Evolutionary conservation across 352 stramenopile species (phyloP).

Genomic region (Thalassiosira livingstoniorum): DNA sequence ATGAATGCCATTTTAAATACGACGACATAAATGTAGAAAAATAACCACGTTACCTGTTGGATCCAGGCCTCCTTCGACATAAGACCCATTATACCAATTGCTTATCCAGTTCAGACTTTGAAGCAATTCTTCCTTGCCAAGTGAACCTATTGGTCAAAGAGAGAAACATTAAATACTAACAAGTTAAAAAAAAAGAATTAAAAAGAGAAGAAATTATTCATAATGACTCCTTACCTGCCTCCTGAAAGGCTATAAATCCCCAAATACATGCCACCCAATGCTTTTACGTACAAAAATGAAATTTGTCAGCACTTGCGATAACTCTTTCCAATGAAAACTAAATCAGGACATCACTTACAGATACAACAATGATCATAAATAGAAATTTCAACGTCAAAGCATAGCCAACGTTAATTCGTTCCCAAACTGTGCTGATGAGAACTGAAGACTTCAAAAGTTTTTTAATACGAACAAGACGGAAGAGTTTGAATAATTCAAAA

Average conservation of each 20-base stretch:
- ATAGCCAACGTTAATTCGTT: conserved; percentile 11
- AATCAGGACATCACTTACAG: no score
- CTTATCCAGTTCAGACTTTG: conserved; percentile 52
- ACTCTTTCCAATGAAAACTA: no score
- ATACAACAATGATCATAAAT: background rate
- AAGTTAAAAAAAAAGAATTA: no score
- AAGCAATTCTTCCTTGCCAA: conserved; percentile 10
- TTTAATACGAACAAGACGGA: conserved; percentile 6
- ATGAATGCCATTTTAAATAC: no score
- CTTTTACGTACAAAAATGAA: no score
- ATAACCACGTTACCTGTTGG: no score
- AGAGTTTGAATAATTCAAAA: conserved; percentile 21
- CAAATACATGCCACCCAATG: conserved; percentile 39
- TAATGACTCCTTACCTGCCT: conserved; percentile 7
- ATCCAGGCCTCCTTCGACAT: conserved; percentile 54
- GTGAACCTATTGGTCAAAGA: no score
- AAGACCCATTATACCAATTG: conserved; percentile 49
- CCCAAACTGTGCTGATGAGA: conserved; percentile 2
- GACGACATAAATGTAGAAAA: no score
- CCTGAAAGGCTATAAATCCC: conserved; percentile 19
- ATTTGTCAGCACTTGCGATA: no score
- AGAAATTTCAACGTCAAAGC: conserved; percentile 22
- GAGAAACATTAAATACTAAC: no score
- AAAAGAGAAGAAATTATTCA: no score
- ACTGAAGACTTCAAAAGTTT: background rate